Conservation (phyloP, 148 eudicot genomes). For the Heliamphora exappendiculata region DNA sequence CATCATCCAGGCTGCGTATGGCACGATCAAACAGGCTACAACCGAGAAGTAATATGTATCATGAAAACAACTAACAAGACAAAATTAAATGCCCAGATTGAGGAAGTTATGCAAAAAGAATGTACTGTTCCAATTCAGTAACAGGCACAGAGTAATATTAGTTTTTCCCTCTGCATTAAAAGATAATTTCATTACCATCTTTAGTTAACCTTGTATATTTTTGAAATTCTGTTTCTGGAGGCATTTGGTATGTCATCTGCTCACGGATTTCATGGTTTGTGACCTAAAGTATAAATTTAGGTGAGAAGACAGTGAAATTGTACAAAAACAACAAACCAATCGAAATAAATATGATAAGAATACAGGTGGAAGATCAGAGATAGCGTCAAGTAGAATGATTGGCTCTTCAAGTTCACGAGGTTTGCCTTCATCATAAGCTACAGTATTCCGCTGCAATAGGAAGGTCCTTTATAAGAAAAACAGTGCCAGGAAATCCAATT, state of each 20-base stretch:
- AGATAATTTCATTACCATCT: slow-evolving; percentile 39
- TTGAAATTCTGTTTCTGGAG: slow-evolving; percentile 80
- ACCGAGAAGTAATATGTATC: not conserved
- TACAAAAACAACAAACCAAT: slow-evolving; percentile 2
- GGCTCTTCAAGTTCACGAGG: slow-evolving; percentile 61
- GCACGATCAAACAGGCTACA: not conserved
- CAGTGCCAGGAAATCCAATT: slow-evolving; percentile 1
- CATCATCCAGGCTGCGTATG: not conserved
- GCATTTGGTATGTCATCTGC: slow-evolving; percentile 56
- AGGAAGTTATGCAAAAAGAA: not conserved
- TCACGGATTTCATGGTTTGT: slow-evolving; percentile 49
- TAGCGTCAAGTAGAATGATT: slow-evolving; percentile 59
- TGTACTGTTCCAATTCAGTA: not conserved
- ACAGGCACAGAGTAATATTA: not conserved
- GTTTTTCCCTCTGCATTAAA: not conserved
- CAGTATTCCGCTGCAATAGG: slow-evolving; percentile 66
- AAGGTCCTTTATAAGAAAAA: slow-evolving; percentile 11
- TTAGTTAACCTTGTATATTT: slow-evolving; percentile 52
- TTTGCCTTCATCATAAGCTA: slow-evolving; percentile 83
- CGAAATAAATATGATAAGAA: slow-evolving; percentile 17
- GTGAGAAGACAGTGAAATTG: slow-evolving; percentile 17
- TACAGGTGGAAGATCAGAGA: slow-evolving; percentile 90
- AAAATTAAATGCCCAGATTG: not conserved
- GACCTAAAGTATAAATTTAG: slow-evolving; percentile 34
- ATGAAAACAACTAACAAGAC: not conserved